A percentile compares a stretch with the other conserved stretches of the same genome.
phyloP scores from a whole-genome alignment of 2,329 filamentous ascomycete genomes.

The Calonectria naviculata region DNA sequence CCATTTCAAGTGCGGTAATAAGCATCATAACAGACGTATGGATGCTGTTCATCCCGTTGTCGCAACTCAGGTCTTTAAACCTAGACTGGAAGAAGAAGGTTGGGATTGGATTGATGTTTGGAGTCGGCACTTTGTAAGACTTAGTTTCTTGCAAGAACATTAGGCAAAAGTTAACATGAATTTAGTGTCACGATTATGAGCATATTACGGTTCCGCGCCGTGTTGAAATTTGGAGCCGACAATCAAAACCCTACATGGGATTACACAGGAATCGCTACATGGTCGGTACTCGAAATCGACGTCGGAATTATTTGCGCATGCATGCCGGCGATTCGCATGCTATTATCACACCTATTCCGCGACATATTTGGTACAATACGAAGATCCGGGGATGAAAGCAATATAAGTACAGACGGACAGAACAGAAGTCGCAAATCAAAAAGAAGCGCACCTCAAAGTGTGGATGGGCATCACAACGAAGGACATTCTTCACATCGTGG shows the following conservation, averaged over 20 bases:
- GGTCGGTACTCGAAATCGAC: neutral
- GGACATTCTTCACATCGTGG: neutral
- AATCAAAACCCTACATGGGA: neutral
- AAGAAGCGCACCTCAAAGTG: neutral
- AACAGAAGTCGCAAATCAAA: neutral
- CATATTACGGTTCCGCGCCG: neutral
- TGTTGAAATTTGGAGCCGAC: neutral
- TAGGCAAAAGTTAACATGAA: neutral
- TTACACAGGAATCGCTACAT: neutral
- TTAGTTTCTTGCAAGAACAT: no score
- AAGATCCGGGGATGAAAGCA: neutral
- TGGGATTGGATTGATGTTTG: neutral
- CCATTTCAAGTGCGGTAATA: neutral
- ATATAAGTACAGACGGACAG: neutral
- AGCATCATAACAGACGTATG: neutral
- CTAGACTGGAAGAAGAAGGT: neutral
- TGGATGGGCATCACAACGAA: neutral
- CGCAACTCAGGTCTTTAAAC: neutral
- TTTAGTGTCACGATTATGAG: slow-evolving; percentile 30
- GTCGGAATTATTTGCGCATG: neutral
- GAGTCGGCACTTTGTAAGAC: slow-evolving; percentile 36
- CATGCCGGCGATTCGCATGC: slow-evolving; percentile 33
- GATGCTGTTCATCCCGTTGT: neutral
- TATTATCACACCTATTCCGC: neutral
- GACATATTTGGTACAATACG: neutral